Base-by-base conservation (phyloP, 2,329 filamentous ascomycete species). In the Aureobasidium sp. region DNA sequence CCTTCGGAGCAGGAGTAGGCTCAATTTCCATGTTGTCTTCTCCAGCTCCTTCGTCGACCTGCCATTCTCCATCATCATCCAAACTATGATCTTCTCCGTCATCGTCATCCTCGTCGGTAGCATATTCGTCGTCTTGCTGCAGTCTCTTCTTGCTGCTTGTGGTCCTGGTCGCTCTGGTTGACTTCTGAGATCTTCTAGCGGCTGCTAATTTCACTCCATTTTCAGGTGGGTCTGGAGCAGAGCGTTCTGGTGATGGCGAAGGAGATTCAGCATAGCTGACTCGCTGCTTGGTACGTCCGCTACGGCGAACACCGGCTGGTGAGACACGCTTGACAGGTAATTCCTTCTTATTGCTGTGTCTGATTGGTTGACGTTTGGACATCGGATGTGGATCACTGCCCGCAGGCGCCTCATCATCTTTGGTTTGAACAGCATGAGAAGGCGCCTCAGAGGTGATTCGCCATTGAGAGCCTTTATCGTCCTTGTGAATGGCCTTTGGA, bases 41-140 rank as follows among this genome's bases (percentile, higher is more conserved):
- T 37, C 52, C 63, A 60, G 52, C 27, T 17, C 60, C 27, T 57
- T 47, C 62, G 46, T 61, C 52, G 42, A 50, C 62, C 56, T 63
- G 47, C 56, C 52, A 55, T 41, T 62, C 56, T 53, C 60, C 47
- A 61, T 55, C 42, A 17, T 46, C 37, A 58, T 52, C 39, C 36
- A 29, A 61, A 65, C 37, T 6, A 63, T 60, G 34, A 37, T 37
- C 34, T 37, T 37, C 12, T 37, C 15, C 15, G 46, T 47, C 47
- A 48, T 46, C 12, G 63, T 64, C 32, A 58, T 57, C n/a, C 51
- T 65, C 15, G 63, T 55, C 42, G 57, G 61, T 27, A 67, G 65
- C 36, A 67, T 66, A 32, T 55, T 50, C 26, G 46, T 62, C 42
- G 37, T 46, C 32, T 64, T 56, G 37, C 64, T 64, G 32, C 20